These are phyloP conservation scores for Colletotrichum horii DNA, from an alignment of 2,329 filamentous ascomycete genomes.

Conservation along the genomic window DNA sequence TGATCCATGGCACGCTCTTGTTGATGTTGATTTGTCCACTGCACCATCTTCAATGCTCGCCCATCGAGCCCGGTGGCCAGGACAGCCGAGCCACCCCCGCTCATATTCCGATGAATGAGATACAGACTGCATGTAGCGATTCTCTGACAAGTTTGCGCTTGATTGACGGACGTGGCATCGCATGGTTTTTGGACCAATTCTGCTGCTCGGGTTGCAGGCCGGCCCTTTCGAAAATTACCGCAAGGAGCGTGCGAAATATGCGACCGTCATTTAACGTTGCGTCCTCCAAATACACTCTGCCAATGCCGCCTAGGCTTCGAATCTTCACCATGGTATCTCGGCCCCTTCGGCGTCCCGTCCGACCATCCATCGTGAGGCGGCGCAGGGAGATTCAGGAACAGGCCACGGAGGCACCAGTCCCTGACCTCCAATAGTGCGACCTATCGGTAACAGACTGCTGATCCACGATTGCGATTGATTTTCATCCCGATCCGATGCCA, in stretches of 20 bases:
- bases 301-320: not conserved
- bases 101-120: not conserved
- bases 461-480: conserved; percentile 15
- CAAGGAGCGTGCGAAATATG: not conserved
- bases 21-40: conserved; percentile 2
- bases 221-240: conserved; percentile 1
- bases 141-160: conserved; percentile 3
- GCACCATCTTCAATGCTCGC: not conserved
- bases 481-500: not conserved
- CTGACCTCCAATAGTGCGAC: not conserved
- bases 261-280: not conserved
- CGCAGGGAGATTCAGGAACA: conserved; percentile 17
- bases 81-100: not conserved
- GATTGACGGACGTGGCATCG: not conserved
- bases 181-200: not conserved
- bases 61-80: not conserved
- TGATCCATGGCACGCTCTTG: not conserved
- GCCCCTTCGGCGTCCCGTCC: conserved; percentile 2
- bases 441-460: not conserved
- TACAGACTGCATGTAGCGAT: not conserved
- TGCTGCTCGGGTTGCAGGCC: not conserved
- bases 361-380: conserved; percentile 3
- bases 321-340: not conserved
- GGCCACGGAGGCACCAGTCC: conserved; percentile 3
- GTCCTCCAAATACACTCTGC: not conserved